Percentiles rank a stretch among this genome's conserved stretches.
Conservation (phyloP, 306 rosid genomes). For the cucumber (Cucumis sativus) region Cucumber_9930_V3 NC_026659.2:25940501-25941000, state of each 20-base stretch:
- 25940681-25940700: background rate
- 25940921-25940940: slow-evolving; percentile 22
- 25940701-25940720: background rate
- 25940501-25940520: background rate
- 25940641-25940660: background rate
- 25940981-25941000: slow-evolving; percentile 80
- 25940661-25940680: background rate
- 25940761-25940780: slow-evolving; percentile 10
- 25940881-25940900: slow-evolving; percentile 37
- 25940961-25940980: slow-evolving; percentile 92
- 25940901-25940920: slow-evolving; percentile 18
- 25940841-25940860: slow-evolving; percentile 96
- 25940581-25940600: background rate
- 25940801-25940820: slow-evolving; percentile 62
- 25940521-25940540: background rate
- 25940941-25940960: slow-evolving; percentile 21
- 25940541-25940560: background rate
- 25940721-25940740: background rate
- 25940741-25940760: background rate
- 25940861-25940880: slow-evolving; percentile 65
- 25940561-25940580: background rate
- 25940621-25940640: background rate
- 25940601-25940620: background rate
- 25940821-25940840: slow-evolving; percentile 88
- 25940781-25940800: slow-evolving; percentile 84